Conservation (phyloP, 179 eudicot species). For the Beta macrorhiza region DNA sequence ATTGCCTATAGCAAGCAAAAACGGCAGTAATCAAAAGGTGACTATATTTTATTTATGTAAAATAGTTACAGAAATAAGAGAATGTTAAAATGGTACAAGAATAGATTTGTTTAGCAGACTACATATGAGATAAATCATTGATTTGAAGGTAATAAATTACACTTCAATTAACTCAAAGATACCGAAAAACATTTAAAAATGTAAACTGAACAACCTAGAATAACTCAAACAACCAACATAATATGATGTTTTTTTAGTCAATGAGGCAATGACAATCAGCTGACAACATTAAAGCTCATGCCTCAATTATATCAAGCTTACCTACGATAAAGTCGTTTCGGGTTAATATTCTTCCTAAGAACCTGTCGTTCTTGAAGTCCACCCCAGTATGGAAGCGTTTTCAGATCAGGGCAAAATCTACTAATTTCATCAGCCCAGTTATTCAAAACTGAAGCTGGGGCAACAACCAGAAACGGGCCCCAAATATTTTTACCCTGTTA, state of each 20-base stretch:
- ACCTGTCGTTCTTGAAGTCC: conserved; percentile 85
- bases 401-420: conserved; percentile 93
- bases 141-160: background rate
- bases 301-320: conserved; percentile 25
- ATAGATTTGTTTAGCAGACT: background rate
- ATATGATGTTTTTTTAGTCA: background rate
- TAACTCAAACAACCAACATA: background rate
- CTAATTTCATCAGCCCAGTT: conserved; percentile 98
- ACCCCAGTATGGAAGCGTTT: conserved; percentile 97
- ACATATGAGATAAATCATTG: background rate
- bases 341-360: conserved; percentile 89
- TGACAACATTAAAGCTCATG: background rate
- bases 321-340: conserved; percentile 98
- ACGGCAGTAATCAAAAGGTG: background rate
- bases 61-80: background rate
- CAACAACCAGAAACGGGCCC: conserved; percentile 99
- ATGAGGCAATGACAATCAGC: background rate
- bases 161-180: background rate
- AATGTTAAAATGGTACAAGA: background rate
- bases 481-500: conserved; percentile 91
- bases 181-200: background rate
- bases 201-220: background rate
- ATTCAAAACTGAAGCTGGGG: conserved; percentile 96
- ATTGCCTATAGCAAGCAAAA: background rate
- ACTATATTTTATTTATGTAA: background rate